phyloP scores from a whole-genome alignment of 2,329 filamentous ascomycete genomes.

The Aspergillus sp. region DNA sequence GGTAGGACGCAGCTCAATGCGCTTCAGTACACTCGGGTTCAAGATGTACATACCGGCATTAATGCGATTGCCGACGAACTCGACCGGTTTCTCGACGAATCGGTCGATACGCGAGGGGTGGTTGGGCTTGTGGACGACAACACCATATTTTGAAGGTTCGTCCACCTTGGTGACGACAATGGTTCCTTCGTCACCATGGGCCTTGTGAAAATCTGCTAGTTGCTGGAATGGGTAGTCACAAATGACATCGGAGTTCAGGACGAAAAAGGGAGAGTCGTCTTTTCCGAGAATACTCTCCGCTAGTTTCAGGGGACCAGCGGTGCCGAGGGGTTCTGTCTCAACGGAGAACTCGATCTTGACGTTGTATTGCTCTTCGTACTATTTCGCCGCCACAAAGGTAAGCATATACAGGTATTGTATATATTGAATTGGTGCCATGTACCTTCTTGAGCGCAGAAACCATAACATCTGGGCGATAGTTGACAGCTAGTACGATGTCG shows the following conservation, averaged over 20 bases:
- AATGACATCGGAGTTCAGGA: constrained; percentile 97
- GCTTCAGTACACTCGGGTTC: constrained; percentile 84
- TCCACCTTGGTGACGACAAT: constrained; percentile 99
- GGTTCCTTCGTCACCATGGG: constrained; percentile 91
- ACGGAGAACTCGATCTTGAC: constrained; percentile 97
- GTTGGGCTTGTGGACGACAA: constrained; percentile 93
- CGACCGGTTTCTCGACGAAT: constrained; percentile 98
- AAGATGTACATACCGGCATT: constrained; percentile 98
- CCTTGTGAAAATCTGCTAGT: constrained; percentile 86
- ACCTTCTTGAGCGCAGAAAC: constrained; percentile 89
- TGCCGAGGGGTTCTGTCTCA: constrained; percentile 92
- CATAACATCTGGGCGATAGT: constrained; percentile 99
- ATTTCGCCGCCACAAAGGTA: neutral
- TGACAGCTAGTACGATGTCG: constrained; percentile 96
- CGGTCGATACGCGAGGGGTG: constrained; percentile 92
- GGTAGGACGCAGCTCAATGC: constrained; percentile 93
- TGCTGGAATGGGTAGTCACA: constrained; percentile 96
- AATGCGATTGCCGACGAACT: constrained; percentile 98
- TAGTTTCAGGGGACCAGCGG: constrained; percentile 91
- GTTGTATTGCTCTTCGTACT: constrained; percentile 90
- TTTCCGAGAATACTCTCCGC: constrained; percentile 90
- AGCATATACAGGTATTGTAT: neutral
- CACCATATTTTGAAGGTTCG: constrained; percentile 98
- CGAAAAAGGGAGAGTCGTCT: constrained; percentile 94
- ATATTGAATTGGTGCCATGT: constrained; percentile 20